A percentile compares a stretch with the other conserved stretches of the same genome.
Conservation (phyloP, 2,329 filamentous ascomycete species). For the Calonectria leucothoes region DNA sequence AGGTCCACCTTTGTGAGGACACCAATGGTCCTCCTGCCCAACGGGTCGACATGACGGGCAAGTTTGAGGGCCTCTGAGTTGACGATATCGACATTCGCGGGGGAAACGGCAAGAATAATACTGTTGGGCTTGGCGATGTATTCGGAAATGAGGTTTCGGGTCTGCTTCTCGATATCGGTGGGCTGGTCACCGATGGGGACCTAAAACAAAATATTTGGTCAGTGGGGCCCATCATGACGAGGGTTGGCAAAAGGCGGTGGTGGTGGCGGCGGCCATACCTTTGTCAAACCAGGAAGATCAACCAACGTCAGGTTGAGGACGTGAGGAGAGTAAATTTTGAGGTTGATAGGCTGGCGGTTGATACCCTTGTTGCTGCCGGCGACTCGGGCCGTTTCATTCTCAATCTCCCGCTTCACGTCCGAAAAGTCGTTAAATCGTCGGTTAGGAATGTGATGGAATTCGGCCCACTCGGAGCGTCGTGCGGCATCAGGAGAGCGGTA, state of each 20-base stretch:
- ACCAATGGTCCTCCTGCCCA: slow-evolving; percentile 94
- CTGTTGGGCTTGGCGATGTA: slow-evolving; percentile 99
- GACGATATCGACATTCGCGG: slow-evolving; percentile 97
- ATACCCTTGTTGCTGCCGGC: slow-evolving; percentile 97
- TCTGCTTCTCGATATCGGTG: slow-evolving; percentile 98
- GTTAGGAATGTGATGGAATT: slow-evolving; percentile 95
- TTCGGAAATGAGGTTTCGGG: slow-evolving; percentile 93
- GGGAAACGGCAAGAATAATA: slow-evolving; percentile 95
- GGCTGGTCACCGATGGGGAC: slow-evolving; percentile 98
- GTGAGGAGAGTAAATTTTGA: slow-evolving; percentile 98
- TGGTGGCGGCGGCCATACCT: slow-evolving; percentile 66
- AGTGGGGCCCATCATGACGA: slow-evolving; percentile 30
- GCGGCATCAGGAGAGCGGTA: slow-evolving; percentile 82
- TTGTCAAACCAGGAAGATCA: slow-evolving; percentile 94
- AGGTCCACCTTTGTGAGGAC: slow-evolving; percentile 97
- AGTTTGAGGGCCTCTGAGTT: slow-evolving; percentile 98
- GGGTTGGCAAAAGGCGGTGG: slow-evolving; percentile 31
- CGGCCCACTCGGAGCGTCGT: slow-evolving; percentile 81
- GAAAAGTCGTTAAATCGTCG: slow-evolving; percentile 91
- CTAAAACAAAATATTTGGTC: slow-evolving; percentile 52
- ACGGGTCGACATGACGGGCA: slow-evolving; percentile 94
- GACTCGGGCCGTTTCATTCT: slow-evolving; percentile 94
- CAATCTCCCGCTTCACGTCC: slow-evolving; percentile 95
- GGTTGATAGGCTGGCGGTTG: slow-evolving; percentile 95
- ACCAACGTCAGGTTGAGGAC: slow-evolving; percentile 97